These are phyloP conservation scores for Wakefieldia striispora DNA, from an alignment of 768 basidiomycete species.

Conservation along the genomic window DNA sequence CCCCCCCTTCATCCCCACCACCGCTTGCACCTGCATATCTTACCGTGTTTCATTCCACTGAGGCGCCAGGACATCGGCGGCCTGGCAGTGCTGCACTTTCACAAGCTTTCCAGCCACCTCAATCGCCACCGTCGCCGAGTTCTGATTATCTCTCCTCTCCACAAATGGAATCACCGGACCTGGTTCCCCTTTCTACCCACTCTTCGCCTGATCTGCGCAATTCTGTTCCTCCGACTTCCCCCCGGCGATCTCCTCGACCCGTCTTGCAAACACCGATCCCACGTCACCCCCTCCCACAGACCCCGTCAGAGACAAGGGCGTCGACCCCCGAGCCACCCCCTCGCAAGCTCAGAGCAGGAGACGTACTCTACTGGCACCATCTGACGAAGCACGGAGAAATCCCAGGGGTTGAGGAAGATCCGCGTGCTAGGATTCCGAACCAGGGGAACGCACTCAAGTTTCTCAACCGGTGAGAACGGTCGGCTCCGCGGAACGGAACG, in stretches of 20 bases:
- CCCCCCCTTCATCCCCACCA: constrained; percentile 31
- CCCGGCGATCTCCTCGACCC: constrained; percentile 24
- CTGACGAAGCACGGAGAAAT: constrained; percentile 70
- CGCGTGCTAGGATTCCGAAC: constrained; percentile 42
- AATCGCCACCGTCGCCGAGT: constrained; percentile 11
- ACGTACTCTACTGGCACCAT: constrained; percentile 75
- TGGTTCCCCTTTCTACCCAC: constrained; percentile 17
- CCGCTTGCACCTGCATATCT: constrained; percentile 33
- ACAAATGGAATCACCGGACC: constrained; percentile 22
- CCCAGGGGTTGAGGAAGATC: constrained; percentile 62
- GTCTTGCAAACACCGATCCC: constrained; percentile 12
- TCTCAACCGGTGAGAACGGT: constrained; percentile 28
- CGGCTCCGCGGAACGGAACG: constrained; percentile 7
- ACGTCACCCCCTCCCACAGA: constrained; percentile 7
- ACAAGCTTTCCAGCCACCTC: constrained; percentile 24
- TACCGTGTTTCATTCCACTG: constrained; percentile 20
- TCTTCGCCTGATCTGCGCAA: constrained; percentile 26
- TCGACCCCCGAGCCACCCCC: constrained; percentile 24
- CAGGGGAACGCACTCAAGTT: constrained; percentile 6
- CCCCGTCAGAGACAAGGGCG: constrained; percentile 11
- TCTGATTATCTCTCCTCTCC: constrained; percentile 24
- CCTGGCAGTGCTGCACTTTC: constrained; percentile 5
- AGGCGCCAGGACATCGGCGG: constrained; percentile 26
- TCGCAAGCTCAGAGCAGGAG: constrained; percentile 52
- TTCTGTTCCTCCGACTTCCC: constrained; percentile 18